Base-by-base conservation (phyloP, 1,284 basidiomycete species). In the Cryptococcus floricola region DNA sequence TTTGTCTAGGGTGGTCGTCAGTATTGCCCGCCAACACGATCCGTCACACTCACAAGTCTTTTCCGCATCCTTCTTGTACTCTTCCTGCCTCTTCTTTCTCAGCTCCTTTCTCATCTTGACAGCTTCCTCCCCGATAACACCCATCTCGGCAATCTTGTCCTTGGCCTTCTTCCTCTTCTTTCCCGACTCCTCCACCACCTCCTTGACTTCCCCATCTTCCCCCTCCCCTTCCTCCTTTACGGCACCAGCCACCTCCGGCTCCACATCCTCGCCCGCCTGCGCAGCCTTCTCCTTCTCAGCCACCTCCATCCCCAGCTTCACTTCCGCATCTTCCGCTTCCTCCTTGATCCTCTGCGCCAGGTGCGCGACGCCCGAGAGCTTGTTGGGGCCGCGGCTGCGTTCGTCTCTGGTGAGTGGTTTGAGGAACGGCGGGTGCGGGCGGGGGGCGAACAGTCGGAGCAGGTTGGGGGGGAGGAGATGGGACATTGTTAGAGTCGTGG, bases 391-490 rank as follows among this genome's bases (percentile, higher is more conserved):
- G 56, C 91, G 82, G 39, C 86, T 85, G 73, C 88, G 83, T 45
- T 88, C 85, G 72, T 95, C 91, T 66, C 81, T 85, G 70, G 88
- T 90, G 28, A 91, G 80, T 1, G 93, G 91, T 31, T 90, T 86
- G 41, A 86, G 73, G 73, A 91, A 96, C 0, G 87, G 87, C 1
- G 95, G 82, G 3, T 87, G 88, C 1, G 92, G 89, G 16, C 93
- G 85, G 14, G 93, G 92, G 0, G 91, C 88, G 73, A 97, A 97
- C 63, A 97, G 87, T 76, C 92, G 91, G 74, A 96, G 84, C 50
- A 97, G 84, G 76, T 96, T 95, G 9, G 91, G 91, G 6, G 93
- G 93, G 44, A 97, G 83, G 41, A 94, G 82, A 77, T 92, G 87
- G 8, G 91, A 92, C 77, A 80, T 80, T 39, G 48, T 63, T 52